phyloP scores from a whole-genome alignment of 1,284 basidiomycete species.

The Exobasidium cylindrosporum region DNA sequence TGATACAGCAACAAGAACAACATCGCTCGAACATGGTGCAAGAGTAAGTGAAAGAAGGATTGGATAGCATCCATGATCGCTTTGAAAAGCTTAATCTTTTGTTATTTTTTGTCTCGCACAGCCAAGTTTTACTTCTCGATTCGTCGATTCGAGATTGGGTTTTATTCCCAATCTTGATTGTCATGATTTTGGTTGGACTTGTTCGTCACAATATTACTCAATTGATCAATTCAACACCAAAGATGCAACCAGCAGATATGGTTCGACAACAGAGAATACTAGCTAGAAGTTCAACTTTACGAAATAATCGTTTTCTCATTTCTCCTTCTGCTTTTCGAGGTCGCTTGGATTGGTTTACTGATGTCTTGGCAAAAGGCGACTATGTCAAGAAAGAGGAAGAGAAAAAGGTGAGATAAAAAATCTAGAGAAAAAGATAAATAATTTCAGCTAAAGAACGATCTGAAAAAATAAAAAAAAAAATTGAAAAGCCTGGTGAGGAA shows the following conservation, averaged over 20 bases:
- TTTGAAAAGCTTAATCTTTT: background rate
- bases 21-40: background rate
- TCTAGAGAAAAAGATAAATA: too few relatives aligned
- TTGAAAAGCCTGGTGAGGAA: constrained; percentile 15
- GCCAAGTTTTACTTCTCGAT: constrained; percentile 34
- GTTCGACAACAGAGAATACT: constrained; percentile 79
- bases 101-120: background rate
- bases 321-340: constrained; percentile 36
- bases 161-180: constrained; percentile 91
- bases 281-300: constrained; percentile 32
- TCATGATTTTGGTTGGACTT: constrained; percentile 96
- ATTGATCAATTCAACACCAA: constrained; percentile 78
- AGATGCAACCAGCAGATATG: constrained; percentile 71
- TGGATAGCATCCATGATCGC: too few relatives aligned
- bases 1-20: too few relatives aligned
- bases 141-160: constrained; percentile 62
- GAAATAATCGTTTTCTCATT: constrained; percentile 41
- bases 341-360: constrained; percentile 37
- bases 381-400: constrained; percentile 40
- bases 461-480: constrained; percentile 29
- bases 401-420: background rate
- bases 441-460: too few relatives aligned
- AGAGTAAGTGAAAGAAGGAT: background rate
- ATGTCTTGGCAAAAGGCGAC: constrained; percentile 37
- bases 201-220: constrained; percentile 88